Base-by-base conservation (phyloP, 805 yeast species). In the Blastobotrys mokoenaii region DNA sequence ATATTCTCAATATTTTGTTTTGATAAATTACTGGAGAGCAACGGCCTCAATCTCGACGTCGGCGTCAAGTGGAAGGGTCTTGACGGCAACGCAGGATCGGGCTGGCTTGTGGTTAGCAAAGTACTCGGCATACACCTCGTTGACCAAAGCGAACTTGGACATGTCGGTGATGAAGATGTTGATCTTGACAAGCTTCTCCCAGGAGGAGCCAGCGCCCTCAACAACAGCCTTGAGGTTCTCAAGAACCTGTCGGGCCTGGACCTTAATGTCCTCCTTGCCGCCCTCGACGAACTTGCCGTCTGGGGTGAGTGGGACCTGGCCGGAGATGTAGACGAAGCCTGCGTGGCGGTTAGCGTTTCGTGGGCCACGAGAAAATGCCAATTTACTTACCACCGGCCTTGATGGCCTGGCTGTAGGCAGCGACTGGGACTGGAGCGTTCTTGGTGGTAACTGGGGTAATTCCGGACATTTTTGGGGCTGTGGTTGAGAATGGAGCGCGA, bases 81-180 rank as follows among this genome's bases (percentile, higher is more conserved):
- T 82, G 51, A 89, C 97, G 38, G 97, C 97, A 57, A 93, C 95
- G 73, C 97, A 93, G 1, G 97, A 85, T 77, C 98, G 86, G 34
- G 97, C 97, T 38, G 98, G 97, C 41, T 57, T 55, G 58, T 62
- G 66, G 38, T 47, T 44, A 40, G 55, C 48, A 48, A 64, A 58
- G 54, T 57, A 65, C 60, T 66, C 60, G 45, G 78, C 79, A 69
- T 93, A 93, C 43, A 85, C 95, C 54, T 72, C 74, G 71, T 93
- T 93, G 72, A 93, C 84, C 52, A 77, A 83, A 50, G 76, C 86
- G 61, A 93, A 93, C 63, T 83, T 77, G 58, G 72, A 71, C 82
- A 93, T 90, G 67, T 93, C 96, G 49, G 95, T 81, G 65, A 93
- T 78, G 74, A 86, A 93, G 55, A 90, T 76, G 64, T 82, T 90